Conservation (phyloP, 1,284 basidiomycete genomes). For the Cutaneotrichosporon dermatis region DNA sequence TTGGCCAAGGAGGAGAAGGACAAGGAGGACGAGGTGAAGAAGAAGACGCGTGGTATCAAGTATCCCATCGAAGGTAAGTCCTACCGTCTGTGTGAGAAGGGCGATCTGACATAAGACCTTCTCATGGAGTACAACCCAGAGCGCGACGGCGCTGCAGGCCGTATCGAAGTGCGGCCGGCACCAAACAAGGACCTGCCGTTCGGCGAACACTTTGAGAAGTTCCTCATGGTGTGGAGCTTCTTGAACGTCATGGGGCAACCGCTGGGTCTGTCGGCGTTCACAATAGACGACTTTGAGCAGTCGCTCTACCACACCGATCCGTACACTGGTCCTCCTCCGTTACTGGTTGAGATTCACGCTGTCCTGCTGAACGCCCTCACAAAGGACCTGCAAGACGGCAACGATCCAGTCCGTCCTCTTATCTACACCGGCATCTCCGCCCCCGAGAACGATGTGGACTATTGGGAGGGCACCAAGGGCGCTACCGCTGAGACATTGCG, state of each 20-base stretch:
- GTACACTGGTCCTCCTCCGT: conserved; percentile 62
- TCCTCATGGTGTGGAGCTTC: conserved; percentile 89
- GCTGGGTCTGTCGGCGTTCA: conserved; percentile 81
- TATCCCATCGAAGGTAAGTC: conserved; percentile 55
- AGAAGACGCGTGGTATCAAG: conserved; percentile 83
- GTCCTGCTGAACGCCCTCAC: conserved; percentile 78
- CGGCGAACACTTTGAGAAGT: conserved; percentile 72
- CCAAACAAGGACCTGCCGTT: conserved; percentile 67
- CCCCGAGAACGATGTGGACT: conserved; percentile 40
- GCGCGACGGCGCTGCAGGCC: conserved; percentile 48
- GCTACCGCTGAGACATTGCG: conserved; percentile 45
- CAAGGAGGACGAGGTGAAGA: conserved; percentile 57
- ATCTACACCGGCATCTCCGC: conserved; percentile 25
- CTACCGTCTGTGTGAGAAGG: conserved; percentile 11
- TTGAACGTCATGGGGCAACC: conserved; percentile 88
- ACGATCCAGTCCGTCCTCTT: conserved; percentile 32
- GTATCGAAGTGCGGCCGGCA: conserved; percentile 58
- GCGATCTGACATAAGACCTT: conserved; percentile 57
- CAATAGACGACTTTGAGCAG: conserved; percentile 88
- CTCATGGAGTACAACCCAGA: conserved; percentile 74
- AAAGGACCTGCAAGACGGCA: conserved; percentile 58
- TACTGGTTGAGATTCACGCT: conserved; percentile 85
- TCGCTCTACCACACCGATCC: conserved; percentile 70
- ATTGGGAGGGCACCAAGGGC: conserved; percentile 46
- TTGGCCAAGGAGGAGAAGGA: conserved; percentile 43